These are phyloP conservation scores for Boletus rufocinnamomeus DNA, from an alignment of 768 basidiomycete species.

Conservation along the genomic window DNA sequence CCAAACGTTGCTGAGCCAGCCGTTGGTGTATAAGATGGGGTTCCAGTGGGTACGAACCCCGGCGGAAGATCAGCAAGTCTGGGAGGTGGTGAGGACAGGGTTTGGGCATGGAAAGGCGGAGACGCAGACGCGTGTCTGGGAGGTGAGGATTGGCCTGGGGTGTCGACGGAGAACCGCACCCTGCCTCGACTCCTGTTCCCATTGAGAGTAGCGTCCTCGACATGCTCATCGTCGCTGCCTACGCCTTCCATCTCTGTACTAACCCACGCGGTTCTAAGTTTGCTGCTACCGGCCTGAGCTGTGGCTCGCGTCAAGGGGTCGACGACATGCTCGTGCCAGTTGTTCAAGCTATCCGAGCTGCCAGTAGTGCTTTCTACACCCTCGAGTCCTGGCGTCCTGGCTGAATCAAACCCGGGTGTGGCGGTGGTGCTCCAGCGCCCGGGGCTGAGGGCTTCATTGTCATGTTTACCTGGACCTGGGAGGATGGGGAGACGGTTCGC, in stretches of 20 bases:
- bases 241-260: slow-evolving; percentile 46
- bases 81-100: slow-evolving; percentile 20
- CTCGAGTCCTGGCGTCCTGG: slow-evolving; percentile 23
- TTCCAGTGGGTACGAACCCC: slow-evolving; percentile 32
- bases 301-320: slow-evolving; percentile 33
- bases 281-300: slow-evolving; percentile 22
- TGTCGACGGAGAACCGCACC: slow-evolving; percentile 21
- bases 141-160: slow-evolving; percentile 19
- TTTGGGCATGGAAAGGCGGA: slow-evolving; percentile 12
- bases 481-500: slow-evolving; percentile 31
- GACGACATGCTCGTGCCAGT: slow-evolving; percentile 32
- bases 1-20: slow-evolving; percentile 11
- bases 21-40: slow-evolving; percentile 17
- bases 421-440: slow-evolving; percentile 76
- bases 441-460: slow-evolving; percentile 44
- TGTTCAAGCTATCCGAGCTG: slow-evolving; percentile 26
- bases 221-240: slow-evolving; percentile 30
- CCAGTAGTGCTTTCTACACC: slow-evolving; percentile 14
- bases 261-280: slow-evolving; percentile 37
- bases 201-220: slow-evolving; percentile 20
- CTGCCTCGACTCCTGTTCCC: slow-evolving; percentile 4
- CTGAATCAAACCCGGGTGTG: slow-evolving; percentile 59
- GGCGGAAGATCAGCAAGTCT: slow-evolving; percentile 28
- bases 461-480: slow-evolving; percentile 28
- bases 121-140: slow-evolving; percentile 14